Evolutionary conservation across 306 rosid species (phyloP), one percentile per base, ranked within the genome.

Genomic region (Psophocarpus tetragonolobus): DNA sequence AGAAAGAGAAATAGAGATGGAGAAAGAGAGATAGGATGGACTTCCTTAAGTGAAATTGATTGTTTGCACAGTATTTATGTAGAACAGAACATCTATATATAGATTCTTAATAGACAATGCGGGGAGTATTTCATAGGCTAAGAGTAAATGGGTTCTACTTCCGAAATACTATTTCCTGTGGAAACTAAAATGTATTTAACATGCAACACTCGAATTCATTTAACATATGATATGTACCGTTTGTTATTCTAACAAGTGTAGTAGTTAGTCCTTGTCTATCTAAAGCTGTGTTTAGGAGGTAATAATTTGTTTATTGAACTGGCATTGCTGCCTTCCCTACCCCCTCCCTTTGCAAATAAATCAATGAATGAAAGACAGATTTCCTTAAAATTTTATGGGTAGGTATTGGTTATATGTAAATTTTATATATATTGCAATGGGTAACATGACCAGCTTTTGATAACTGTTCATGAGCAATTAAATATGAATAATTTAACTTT

Each of bases 401-500:
- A n/a, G 47, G 60, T 58, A 68, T 12, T 71, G 68, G 21, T 20
- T 51, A 36, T 10, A n/a, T 45, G 18, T 54, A 65, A 12, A 1
- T 23, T 17, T 63, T 66, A 76, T 26, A 42, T 48, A 74, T 60
- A 44, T 75, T 80, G 63, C 66, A 42, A 32, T 14, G 47, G 63
- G 48, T 54, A 63, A 66, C 66, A 47, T 3, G 18, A 20, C 41
- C 71, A 78, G 42, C 45, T 69, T 73, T 42, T 61, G 18, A 70
- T 4, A 18, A 77, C 11, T 9, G 26, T 63, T 77, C 73, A 27
- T 64, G 2, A 84, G 54, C 66, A 68, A 80, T 78, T 87, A 63
- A 84, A 29, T 82, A 62, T 51, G 73, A 50, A 50, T 71, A 71
- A 51, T 70, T 65, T 87, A 66, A 51, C 35, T 67, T 83, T 83